Conservation (phyloP, 1,284 basidiomycete genomes). For the Microbotryum silenes-acaulis region DNA sequence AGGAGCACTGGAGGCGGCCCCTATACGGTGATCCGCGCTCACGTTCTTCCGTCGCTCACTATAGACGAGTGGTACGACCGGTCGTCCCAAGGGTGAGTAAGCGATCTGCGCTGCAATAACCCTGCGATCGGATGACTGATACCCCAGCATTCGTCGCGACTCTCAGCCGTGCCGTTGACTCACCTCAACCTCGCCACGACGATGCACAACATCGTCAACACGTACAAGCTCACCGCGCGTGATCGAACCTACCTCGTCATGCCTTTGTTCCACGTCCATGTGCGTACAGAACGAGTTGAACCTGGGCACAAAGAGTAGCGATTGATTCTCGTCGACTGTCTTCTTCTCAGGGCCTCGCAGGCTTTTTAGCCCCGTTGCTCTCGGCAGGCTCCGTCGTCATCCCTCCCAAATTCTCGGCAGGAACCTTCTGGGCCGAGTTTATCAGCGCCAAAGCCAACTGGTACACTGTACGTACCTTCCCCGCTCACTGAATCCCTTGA, state of each 20-base stretch:
- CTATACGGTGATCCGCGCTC: conserved; percentile 28
- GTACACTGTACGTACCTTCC: conserved; percentile 42
- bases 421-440: conserved; percentile 55
- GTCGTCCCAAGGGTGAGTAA: conserved; percentile 43
- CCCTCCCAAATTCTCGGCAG: conserved; percentile 53
- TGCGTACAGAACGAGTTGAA: not conserved
- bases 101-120: not conserved
- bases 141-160: not conserved
- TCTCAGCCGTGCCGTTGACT: conserved; percentile 54
- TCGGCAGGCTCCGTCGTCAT: conserved; percentile 56
- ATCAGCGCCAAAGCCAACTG: conserved; percentile 48
- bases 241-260: conserved; percentile 53
- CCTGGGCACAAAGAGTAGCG: not conserved
- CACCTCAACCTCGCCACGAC: conserved; percentile 55
- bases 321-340: not conserved
- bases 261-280: conserved; percentile 60
- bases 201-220: conserved; percentile 52
- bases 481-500: not conserved
- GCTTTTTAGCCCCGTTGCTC: conserved; percentile 54
- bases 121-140: not conserved
- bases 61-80: conserved; percentile 56
- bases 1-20: not conserved
- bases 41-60: conserved; percentile 26
- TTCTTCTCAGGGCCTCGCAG: conserved; percentile 49
- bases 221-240: conserved; percentile 49